phyloP scores from a whole-genome alignment of 2,329 filamentous ascomycete species.

The Lasiodiplodia sp. region DNA sequence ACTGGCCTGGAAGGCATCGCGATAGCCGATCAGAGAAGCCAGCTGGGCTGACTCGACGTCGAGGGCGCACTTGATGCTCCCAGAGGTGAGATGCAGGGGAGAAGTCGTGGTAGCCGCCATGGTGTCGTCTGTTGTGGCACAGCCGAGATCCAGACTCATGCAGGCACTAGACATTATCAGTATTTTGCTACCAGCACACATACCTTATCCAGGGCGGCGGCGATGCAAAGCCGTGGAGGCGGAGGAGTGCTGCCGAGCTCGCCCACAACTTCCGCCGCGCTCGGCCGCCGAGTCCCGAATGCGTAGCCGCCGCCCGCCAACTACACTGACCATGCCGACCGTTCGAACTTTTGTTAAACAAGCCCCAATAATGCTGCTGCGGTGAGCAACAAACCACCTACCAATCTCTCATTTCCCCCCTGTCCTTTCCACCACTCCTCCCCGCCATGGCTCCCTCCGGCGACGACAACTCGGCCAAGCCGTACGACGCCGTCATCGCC shows the following conservation, averaged over 20 bases:
- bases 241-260: not conserved
- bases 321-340: not conserved
- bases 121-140: not conserved
- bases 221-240: not conserved
- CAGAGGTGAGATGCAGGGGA: not conserved
- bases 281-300: slow-evolving; percentile 3
- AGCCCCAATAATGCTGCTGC: not conserved
- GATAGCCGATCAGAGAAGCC: not conserved
- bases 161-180: too few species aligned
- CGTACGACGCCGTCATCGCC: not conserved
- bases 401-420: not conserved
- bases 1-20: not conserved
- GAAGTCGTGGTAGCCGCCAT: not conserved
- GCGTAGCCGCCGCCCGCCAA: not conserved
- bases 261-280: not conserved
- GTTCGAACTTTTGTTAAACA: not conserved
- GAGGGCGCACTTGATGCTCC: not conserved
- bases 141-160: too few species aligned
- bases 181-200: too few species aligned
- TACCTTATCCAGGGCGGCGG: too few species aligned
- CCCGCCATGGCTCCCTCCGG: not conserved
- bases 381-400: not conserved
- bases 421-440: not conserved
- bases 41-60: not conserved
- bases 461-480: not conserved